A percentile compares a stretch with the other conserved stretches of the same genome.
These are phyloP conservation scores for Westerdykella ornata DNA, from an alignment of 2,329 filamentous ascomycete species.

Conservation along the genomic window DNA sequence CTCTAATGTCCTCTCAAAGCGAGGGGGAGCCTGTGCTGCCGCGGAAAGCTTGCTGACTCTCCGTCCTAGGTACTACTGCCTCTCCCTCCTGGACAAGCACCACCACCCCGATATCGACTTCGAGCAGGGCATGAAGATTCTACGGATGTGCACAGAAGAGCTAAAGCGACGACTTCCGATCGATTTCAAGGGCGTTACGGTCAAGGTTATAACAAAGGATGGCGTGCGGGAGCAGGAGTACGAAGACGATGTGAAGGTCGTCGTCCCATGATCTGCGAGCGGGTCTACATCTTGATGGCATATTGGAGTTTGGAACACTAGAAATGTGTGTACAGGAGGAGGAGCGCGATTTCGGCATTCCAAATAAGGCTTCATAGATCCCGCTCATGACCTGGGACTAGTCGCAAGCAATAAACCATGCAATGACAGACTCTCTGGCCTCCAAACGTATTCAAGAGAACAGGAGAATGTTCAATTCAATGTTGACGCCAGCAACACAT, in stretches of 20 bases:
- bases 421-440: no score
- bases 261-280: constrained; percentile 46
- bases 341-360: neutral
- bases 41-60: neutral
- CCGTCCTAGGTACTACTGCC: constrained; percentile 78
- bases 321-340: constrained; percentile 6
- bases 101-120: constrained; percentile 91
- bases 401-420: no score
- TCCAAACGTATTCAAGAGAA: no score
- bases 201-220: constrained; percentile 94
- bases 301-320: constrained; percentile 6
- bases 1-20: neutral
- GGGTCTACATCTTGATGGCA: neutral
- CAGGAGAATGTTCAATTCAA: no score
- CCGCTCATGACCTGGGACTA: no score
- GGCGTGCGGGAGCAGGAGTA: constrained; percentile 80
- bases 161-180: constrained; percentile 93
- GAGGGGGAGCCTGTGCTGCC: neutral
- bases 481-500: no score
- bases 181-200: constrained; percentile 93
- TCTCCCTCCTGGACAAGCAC: constrained; percentile 96
- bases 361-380: no score
- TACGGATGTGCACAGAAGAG: constrained; percentile 94
- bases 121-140: constrained; percentile 82
- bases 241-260: constrained; percentile 70